These are phyloP conservation scores for Nosema muscidifuracis DNA, from an alignment of 371 early-diverging fungal genomes.

Conservation along the genomic window DNA sequence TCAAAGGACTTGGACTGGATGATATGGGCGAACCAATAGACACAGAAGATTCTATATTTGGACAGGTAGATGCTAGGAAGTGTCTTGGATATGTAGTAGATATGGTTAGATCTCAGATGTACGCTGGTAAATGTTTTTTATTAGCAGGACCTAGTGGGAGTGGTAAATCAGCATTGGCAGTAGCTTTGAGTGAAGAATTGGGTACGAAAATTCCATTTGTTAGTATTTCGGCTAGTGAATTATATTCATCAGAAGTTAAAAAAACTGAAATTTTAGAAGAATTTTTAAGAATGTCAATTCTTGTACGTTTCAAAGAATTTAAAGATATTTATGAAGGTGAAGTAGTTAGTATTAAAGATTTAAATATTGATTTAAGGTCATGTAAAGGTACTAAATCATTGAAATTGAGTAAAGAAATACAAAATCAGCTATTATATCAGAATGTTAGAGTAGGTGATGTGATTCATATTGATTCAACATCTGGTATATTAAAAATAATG, in stretches of 20 bases:
- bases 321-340: slow-evolving; percentile 61
- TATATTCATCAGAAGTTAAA: slow-evolving; percentile 45
- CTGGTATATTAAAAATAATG: slow-evolving; percentile 56
- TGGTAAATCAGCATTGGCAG: slow-evolving; percentile 54
- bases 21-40: slow-evolving; percentile 4
- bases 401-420: slow-evolving; percentile 27
- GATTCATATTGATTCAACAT: slow-evolving; percentile 54
- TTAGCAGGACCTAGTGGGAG: slow-evolving; percentile 49
- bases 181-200: slow-evolving; percentile 49
- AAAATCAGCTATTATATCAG: slow-evolving; percentile 45
- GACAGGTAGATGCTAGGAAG: slow-evolving; percentile 39
- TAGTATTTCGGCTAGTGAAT: slow-evolving; percentile 47
- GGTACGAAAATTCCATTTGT: slow-evolving; percentile 52
- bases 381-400: slow-evolving; percentile 52
- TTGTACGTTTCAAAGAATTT: slow-evolving; percentile 47
- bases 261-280: slow-evolving; percentile 57
- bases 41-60: slow-evolving; percentile 24
- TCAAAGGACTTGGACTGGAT: slow-evolving; percentile 46
- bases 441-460: slow-evolving; percentile 55
- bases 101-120: slow-evolving; percentile 43
- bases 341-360: slow-evolving; percentile 40
- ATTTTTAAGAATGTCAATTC: slow-evolving; percentile 39
- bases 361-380: slow-evolving; percentile 44
- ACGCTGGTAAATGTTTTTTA: slow-evolving; percentile 47
- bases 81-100: slow-evolving; percentile 48